These are phyloP conservation scores for Pestalotiopsis sp. DNA, from an alignment of 2,329 filamentous ascomycete species.

Conservation along the genomic window DNA sequence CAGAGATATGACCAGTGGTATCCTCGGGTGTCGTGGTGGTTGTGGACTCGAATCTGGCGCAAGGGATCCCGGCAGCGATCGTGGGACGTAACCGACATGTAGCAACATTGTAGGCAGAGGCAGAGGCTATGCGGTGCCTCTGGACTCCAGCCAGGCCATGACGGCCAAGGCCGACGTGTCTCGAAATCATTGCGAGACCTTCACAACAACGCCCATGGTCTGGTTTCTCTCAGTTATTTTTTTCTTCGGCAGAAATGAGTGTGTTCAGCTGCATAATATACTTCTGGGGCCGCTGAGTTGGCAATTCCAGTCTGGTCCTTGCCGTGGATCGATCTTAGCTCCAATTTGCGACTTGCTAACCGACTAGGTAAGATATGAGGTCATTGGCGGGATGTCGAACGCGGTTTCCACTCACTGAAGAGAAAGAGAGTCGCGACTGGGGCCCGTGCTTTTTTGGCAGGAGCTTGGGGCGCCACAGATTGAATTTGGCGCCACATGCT, in stretches of 20 bases:
- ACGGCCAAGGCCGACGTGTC: constrained; percentile 34
- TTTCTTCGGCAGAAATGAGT: background rate
- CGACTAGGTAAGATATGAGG: background rate
- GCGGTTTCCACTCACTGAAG: background rate
- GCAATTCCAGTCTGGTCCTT: background rate
- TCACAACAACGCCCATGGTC: constrained; percentile 3
- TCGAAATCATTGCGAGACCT: constrained; percentile 32
- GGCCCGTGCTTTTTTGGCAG: background rate
- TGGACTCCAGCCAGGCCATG: constrained; percentile 33
- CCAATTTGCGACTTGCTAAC: background rate
- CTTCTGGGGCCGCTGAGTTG: background rate
- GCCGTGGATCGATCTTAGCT: background rate
- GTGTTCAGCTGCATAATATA: background rate
- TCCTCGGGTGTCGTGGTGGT: constrained; percentile 56
- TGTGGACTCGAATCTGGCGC: constrained; percentile 24
- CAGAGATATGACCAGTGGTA: constrained; percentile 80
- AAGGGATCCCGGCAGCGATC: constrained; percentile 15
- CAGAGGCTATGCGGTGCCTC: constrained; percentile 1
- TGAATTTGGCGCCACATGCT: background rate
- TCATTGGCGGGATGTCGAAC: constrained; percentile 4
- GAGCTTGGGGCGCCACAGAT: background rate
- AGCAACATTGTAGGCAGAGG: constrained; percentile 21
- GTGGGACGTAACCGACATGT: constrained; percentile 19
- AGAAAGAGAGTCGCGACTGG: background rate
- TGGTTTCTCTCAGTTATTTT: background rate